Conservation (phyloP, 176 grass and related monocot genomes). For the Otatea glauca region DNA sequence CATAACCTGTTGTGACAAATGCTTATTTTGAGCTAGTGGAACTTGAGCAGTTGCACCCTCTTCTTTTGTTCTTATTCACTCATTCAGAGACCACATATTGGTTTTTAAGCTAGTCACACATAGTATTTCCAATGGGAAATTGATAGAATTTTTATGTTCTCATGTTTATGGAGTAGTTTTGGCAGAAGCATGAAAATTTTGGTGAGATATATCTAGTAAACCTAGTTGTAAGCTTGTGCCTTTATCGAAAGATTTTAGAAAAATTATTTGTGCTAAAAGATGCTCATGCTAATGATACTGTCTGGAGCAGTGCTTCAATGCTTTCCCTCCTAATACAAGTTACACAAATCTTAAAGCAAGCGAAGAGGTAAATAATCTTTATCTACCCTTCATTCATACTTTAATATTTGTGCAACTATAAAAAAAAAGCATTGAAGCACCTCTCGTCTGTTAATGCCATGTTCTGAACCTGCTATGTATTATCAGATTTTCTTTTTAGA, state of each 20-base stretch:
- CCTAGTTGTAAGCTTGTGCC: slow-evolving; percentile 1
- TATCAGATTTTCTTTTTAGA: not conserved
- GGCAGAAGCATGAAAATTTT: not conserved
- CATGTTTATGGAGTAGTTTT: slow-evolving; percentile 34
- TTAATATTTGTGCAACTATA: too few species aligned
- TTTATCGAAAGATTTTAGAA: not conserved
- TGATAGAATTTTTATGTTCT: slow-evolving; percentile 1
- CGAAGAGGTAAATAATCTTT: too few species aligned
- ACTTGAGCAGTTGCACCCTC: not conserved
- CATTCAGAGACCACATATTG: not conserved
- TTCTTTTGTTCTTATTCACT: not conserved
- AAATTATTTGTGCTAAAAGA: not conserved
- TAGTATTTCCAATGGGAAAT: not conserved
- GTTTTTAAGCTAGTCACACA: not conserved
- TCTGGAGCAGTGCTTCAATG: too few species aligned
- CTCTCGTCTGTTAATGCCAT: not conserved
- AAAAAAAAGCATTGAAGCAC: too few species aligned
- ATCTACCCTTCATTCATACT: too few species aligned
- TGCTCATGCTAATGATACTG: not conserved
- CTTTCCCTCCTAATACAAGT: too few species aligned
- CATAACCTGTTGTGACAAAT: not conserved
- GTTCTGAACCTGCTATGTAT: not conserved
- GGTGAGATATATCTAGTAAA: not conserved
- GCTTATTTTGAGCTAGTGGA: slow-evolving; percentile 3
- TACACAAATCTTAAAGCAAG: too few species aligned